phyloP scores from a whole-genome alignment of 257 asterid species.

The Anisodus tanguticus region DNA sequence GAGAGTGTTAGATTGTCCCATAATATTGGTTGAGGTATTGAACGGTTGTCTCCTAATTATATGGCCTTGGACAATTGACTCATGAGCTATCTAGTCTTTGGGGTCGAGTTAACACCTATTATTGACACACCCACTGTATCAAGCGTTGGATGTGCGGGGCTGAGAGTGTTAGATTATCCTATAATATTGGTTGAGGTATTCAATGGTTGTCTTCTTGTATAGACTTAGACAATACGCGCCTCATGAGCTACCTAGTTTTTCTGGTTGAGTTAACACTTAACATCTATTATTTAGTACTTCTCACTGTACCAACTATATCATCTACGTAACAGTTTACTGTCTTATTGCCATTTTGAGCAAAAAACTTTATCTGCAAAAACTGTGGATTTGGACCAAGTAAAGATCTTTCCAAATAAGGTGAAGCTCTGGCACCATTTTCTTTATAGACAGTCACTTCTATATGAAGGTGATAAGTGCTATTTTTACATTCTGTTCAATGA shows the following conservation, averaged over 20 bases:
- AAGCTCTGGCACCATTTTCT: background rate
- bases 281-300: background rate
- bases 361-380: background rate
- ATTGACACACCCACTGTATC: background rate
- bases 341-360: background rate
- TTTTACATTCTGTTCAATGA: slow-evolving; percentile 2
- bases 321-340: background rate
- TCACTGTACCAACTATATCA: background rate
- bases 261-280: background rate
- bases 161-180: background rate
- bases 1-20: background rate
- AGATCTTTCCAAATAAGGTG: background rate
- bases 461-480: background rate
- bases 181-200: background rate
- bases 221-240: background rate
- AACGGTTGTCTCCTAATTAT: background rate
- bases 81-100: background rate
- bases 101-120: background rate
- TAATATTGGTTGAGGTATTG: background rate
- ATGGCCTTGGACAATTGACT: background rate
- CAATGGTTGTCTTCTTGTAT: background rate
- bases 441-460: background rate
- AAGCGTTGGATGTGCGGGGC: background rate
- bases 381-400: background rate
- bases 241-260: background rate